Evolutionary conservation across 345 rosid species (phyloP), one percentile per base, ranked within the genome.

Genomic region (Lagerstroemia speciosa): DNA sequence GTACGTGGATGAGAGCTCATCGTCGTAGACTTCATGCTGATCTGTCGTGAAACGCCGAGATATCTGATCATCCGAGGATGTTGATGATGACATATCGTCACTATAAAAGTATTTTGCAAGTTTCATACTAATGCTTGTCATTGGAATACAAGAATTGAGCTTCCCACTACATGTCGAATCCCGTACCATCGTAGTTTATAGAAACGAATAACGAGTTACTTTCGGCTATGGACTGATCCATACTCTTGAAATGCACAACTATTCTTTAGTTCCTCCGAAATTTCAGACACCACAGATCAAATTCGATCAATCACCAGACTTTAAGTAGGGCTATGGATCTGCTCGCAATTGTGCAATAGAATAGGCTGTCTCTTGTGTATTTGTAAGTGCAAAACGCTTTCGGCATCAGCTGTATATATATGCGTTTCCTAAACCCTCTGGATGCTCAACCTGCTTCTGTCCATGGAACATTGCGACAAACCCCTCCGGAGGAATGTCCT

Each of bases 381-480:
- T 9, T 24, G 30, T 26, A n/a, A 19, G 61, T 3, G 8, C 31
- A 55, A 55, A 55, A 8, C 16, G 10, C 61, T 24, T 14, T 43
- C 6, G 24, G n/a, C 55, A 55, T 55, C 61, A 55, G 24, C 8
- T 10, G 12, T 1, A 55, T 55, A 26, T 11, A 11, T 55, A 1
- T 55, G 24, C 98, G 98, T 77, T 94, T 97, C 22, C 73, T 76
- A 73, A 91, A 94, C 9, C 93, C 98, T 8, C 48, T 64, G 62
- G 92, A 94, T 6, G 86, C 93, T 70, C 96, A 26, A 93, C 89
- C 73, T 85, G 90, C 77, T 97, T 85, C 71, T 50, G 61, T 50
- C 64, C 66, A 41, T 34, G 68, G 67, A 64, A 64, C 8, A 34
- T 55, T 6, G 22, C 26, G 31, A 55, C 6, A 15, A 41, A 15